These are phyloP conservation scores for Ganoderma meredithae DNA, from an alignment of 1,284 basidiomycete genomes.

Conservation along the genomic window DNA sequence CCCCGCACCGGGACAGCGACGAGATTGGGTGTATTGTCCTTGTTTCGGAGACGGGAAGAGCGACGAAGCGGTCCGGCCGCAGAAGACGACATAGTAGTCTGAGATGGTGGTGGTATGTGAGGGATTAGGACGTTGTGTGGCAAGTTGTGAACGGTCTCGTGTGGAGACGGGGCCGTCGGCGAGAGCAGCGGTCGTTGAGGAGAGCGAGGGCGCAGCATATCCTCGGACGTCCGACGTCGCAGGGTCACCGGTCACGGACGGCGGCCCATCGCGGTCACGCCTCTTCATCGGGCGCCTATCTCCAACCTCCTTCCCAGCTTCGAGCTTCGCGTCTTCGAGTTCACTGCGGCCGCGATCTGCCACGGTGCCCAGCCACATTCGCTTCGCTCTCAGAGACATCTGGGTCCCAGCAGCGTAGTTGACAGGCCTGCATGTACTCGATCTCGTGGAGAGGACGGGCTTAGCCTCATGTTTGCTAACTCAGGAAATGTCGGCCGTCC, in stretches of 20 bases:
- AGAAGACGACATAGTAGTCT: constrained; percentile 2
- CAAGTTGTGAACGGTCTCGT: neutral
- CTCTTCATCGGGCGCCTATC: neutral
- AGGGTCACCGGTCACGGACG: neutral
- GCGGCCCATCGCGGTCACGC: neutral
- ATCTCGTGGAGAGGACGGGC: neutral
- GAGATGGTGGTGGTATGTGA: neutral
- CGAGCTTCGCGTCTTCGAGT: neutral
- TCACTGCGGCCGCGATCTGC: no score
- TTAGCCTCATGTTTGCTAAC: neutral
- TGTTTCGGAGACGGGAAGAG: constrained; percentile 5
- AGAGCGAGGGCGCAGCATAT: neutral
- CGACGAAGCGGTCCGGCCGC: constrained; percentile 7
- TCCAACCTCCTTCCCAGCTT: neutral
- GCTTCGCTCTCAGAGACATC: no score
- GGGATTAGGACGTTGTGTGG: neutral
- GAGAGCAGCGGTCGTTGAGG: neutral
- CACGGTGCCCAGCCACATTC: no score
- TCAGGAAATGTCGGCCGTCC: neutral
- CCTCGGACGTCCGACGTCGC: neutral
- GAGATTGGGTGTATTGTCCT: neutral
- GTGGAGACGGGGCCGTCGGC: neutral
- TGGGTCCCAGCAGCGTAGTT: no score
- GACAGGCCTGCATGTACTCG: no score
- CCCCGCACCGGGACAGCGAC: neutral